These are phyloP conservation scores for Mallotus nudiflorus DNA, from an alignment of 345 rosid genomes.

Conservation along the genomic window DNA sequence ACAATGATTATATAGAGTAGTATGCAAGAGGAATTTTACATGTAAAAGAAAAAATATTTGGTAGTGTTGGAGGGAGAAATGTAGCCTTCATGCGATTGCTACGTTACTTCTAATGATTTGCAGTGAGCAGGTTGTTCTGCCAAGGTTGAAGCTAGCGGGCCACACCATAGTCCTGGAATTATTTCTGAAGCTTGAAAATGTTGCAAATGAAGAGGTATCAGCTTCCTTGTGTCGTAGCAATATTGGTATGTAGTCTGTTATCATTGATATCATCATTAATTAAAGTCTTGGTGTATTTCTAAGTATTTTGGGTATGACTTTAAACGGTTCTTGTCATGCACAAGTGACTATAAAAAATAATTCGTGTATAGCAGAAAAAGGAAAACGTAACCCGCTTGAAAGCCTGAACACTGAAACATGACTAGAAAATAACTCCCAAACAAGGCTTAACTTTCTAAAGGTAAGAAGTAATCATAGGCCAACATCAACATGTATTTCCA, in stretches of 20 bases:
- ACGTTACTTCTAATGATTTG: constrained; percentile 53
- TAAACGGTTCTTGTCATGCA: background rate
- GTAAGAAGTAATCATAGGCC: no score
- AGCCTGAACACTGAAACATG: no score
- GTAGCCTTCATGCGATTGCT: constrained; percentile 44
- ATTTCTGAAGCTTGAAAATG: background rate
- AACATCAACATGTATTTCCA: no score
- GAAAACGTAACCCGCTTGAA: no score
- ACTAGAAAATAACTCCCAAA: background rate
- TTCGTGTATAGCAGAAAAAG: no score
- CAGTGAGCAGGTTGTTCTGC: background rate
- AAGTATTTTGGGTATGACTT: background rate
- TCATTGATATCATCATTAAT: background rate
- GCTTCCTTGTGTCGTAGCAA: background rate
- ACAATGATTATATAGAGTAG: constrained; percentile 26
- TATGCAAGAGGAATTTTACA: constrained; percentile 13
- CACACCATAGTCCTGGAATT: background rate
- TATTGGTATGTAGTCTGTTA: constrained; percentile 1
- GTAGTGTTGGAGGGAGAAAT: constrained; percentile 56
- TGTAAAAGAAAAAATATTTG: constrained; percentile 34
- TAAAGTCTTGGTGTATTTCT: background rate
- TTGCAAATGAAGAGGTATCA: constrained; percentile 1
- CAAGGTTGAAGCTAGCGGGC: constrained; percentile 15
- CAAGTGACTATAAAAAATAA: background rate
- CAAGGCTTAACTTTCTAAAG: background rate